Base-by-base conservation (phyloP, 257 asterid genomes). In the Echites panduratus region DNA sequence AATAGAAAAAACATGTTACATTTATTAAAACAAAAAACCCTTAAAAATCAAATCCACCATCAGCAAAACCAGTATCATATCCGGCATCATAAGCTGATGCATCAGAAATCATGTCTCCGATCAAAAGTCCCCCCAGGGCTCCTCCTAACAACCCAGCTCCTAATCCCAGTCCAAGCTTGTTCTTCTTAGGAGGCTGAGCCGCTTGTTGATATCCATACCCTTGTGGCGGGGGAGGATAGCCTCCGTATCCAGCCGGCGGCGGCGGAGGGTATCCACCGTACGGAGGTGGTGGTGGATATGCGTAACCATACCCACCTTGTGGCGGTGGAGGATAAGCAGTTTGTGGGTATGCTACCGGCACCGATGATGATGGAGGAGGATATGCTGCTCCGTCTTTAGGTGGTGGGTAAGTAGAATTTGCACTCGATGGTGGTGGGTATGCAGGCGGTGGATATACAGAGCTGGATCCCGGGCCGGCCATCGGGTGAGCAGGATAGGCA, bases 131-230 rank as follows among this genome's bases (percentile, higher is more conserved):
- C 38, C 96, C 96, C 38, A 89, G 45, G 2, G 96, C 96, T 20
- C 96, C 96, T 16, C 97, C 97, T 11, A 91, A 79, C 71, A 91
- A 78, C 40, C 96, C 98, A 4, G 96, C 98, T 17, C 96, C 98
- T 48, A 90, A 77, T 32, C 95, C 97, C 80, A 92, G 38, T 19
- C 92, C 96, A 38, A 82, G 71, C 65, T 83, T 83, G 66, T 82
- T 78, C 27, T 82, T 94, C 84, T 83, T 86, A 4, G 73, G 48
- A 2, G 85, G 86, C 40, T 74, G 83, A 62, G 68, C 82, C 44
- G 78, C 86, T 45, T 83, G 93, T 19, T 86, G 84, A 57, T 89
- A 86, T 5, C 95, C 93, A 24, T 86, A 86, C 5, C 87, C 95
- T 45, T 82, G 82, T n/a, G 74, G 90, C 0, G 75, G 82, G 19